Evolutionary conservation across 2,329 filamentous ascomycete species (phyloP), one percentile per base, ranked within the genome.

Genomic region (Phialemonium atrogriseum): DNA sequence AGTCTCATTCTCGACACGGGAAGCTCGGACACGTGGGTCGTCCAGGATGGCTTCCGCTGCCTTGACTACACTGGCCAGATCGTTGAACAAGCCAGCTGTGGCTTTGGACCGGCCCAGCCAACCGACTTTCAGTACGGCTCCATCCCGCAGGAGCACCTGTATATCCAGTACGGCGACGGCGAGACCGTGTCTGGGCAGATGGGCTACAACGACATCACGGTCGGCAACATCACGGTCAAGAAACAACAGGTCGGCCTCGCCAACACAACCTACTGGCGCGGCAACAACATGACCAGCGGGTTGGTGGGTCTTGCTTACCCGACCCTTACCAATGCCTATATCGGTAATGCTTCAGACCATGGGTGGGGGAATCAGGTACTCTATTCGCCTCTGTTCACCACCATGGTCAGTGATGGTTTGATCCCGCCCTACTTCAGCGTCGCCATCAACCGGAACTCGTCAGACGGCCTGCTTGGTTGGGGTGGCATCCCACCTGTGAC

Each of bases 21-120:
- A 15, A 69, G 65, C 43, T 60, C 66, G 14, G 68, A 73, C 38
- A 71, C 67, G 1, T 72, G 67, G 67, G 56, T 60, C 2, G 56
- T 58, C 20, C 50, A 52, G 9, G 45, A 44, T 1, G 52, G 55
- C 18, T 68, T 68, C 38, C 44, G 48, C 25, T 72, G 68, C 39
- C 45, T 58, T 21, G 56, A 60, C 35, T 45, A 40, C n/a, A 35
- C 41, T 1, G 59, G 60, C 11, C 39, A 45, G 6, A 34, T 33
- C 3, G 35, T 46, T 15, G 41, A 51, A 2, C 50, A 55, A 21
- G 37, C 42, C 2, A 37, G 44, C 2, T 70, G 66, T 40, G 49
- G 48, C 3, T 67, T 70, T 30, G 65, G 67, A 0, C 45, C 49
- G 6, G 42, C 55, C 1, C 51, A 56, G 16, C 44, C 62, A 7